These are phyloP conservation scores for Hanseniaspora nectarophila DNA, from an alignment of 805 yeast genomes.

Conservation along the genomic window DNA sequence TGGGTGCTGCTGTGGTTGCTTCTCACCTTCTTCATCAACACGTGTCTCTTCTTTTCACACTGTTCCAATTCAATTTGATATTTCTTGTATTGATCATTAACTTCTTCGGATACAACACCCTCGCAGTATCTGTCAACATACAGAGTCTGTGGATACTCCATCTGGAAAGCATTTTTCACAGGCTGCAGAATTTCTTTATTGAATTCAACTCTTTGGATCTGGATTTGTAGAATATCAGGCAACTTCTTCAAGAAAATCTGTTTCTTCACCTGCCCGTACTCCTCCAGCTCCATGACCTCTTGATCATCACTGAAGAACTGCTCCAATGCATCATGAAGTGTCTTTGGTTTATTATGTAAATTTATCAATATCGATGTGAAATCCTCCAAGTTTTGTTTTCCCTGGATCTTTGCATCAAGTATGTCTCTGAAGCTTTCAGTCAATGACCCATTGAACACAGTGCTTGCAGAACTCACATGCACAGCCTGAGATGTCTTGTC, in stretches of 20 bases:
- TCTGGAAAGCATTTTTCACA: slow-evolving; percentile 68
- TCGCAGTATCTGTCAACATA: slow-evolving; percentile 73
- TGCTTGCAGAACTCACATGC: slow-evolving; percentile 29
- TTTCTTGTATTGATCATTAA: slow-evolving; percentile 23
- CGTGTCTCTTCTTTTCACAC: slow-evolving; percentile 35
- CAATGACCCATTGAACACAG: slow-evolving; percentile 73
- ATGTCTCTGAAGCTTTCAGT: slow-evolving; percentile 60
- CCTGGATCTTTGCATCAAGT: slow-evolving; percentile 19
- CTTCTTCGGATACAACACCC: slow-evolving; percentile 42
- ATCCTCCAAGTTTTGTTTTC: slow-evolving; percentile 41
- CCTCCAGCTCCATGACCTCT: slow-evolving; percentile 54
- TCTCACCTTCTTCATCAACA: slow-evolving; percentile 29
- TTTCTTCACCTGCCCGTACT: slow-evolving; percentile 61
- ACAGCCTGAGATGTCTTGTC: slow-evolving; percentile 22
- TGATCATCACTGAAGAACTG: slow-evolving; percentile 55
- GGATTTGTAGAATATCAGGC: slow-evolving; percentile 80
- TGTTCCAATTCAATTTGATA: slow-evolving; percentile 48
- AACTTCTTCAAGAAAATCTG: slow-evolving; percentile 56
- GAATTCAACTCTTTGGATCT: slow-evolving; percentile 85
- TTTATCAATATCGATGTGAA: slow-evolving; percentile 74
- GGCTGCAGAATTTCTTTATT: slow-evolving; percentile 63
- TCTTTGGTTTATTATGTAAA: slow-evolving; percentile 77
- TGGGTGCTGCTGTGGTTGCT: slow-evolving; percentile 24
- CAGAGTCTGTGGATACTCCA: slow-evolving; percentile 64
- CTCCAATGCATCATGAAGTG: slow-evolving; percentile 83